Percentiles rank a stretch among this genome's conserved stretches.
These are phyloP conservation scores for Tetragonia tetragonoides DNA, from an alignment of 148 eudicot genomes.

Conservation along the genomic window DNA sequence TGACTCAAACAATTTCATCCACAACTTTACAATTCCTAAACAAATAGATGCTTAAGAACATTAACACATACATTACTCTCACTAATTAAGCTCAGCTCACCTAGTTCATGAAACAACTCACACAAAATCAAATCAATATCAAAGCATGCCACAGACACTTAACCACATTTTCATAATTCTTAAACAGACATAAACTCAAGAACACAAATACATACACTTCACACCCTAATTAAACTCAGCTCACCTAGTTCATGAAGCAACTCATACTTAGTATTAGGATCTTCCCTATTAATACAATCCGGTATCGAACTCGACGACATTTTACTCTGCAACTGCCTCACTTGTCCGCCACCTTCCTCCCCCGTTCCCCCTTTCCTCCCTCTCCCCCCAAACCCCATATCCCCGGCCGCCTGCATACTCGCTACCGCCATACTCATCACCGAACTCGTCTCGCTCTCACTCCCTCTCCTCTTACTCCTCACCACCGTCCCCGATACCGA, in stretches of 20 bases:
- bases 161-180: background rate
- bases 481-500: conserved; percentile 57
- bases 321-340: conserved; percentile 53
- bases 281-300: conserved; percentile 73
- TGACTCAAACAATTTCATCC: too few species aligned
- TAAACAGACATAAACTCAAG: background rate
- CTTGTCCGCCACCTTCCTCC: conserved; percentile 34
- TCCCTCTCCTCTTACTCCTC: conserved; percentile 42
- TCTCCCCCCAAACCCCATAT: conserved; percentile 55
- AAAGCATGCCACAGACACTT: too few species aligned
- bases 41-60: background rate
- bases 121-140: too few species aligned
- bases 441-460: conserved; percentile 35
- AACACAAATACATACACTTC: background rate
- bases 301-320: conserved; percentile 81
- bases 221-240: background rate
- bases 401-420: conserved; percentile 83
- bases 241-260: conserved; percentile 89
- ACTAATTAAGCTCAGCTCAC: conserved; percentile 31
- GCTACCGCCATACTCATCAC: conserved; percentile 88
- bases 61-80: background rate
- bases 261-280: conserved; percentile 76
- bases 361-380: conserved; percentile 29
- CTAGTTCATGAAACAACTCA: conserved; percentile 83
- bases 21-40: background rate